Conservation (phyloP, 257 asterid genomes). For the Pogostemon cablin region DNA sequence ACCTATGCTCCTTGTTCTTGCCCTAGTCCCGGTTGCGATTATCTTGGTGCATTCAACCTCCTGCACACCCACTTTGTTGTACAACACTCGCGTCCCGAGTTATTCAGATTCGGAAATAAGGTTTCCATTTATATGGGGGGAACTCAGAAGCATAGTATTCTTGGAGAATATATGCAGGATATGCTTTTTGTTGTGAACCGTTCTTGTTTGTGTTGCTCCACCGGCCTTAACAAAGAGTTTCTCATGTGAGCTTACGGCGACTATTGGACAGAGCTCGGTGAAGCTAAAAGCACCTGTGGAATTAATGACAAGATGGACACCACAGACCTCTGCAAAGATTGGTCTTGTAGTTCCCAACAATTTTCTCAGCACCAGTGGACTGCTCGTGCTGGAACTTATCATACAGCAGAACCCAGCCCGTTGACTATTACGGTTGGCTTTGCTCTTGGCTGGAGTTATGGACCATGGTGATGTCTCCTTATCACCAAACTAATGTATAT, state of each 20-base stretch:
- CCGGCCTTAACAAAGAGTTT: slow-evolving; percentile 36
- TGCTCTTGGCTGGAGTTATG: too few species aligned
- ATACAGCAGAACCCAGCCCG: slow-evolving; percentile 27
- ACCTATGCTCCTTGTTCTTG: slow-evolving; percentile 54
- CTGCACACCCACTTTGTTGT: slow-evolving; percentile 50
- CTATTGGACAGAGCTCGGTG: slow-evolving; percentile 47
- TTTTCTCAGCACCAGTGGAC: slow-evolving; percentile 29
- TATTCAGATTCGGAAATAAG: slow-evolving; percentile 30
- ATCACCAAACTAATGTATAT: too few species aligned
- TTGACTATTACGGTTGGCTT: too few species aligned
- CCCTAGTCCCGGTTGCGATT: slow-evolving; percentile 48
- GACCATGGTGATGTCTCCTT: too few species aligned
- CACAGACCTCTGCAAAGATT: slow-evolving; percentile 30
- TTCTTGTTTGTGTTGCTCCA: slow-evolving; percentile 49
- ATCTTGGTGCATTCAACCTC: slow-evolving; percentile 32
- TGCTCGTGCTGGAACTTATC: slow-evolving; percentile 46
- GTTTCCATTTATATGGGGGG: slow-evolving; percentile 34
- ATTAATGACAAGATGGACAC: slow-evolving; percentile 39
- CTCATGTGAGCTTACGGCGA: slow-evolving; percentile 41
- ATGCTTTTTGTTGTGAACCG: slow-evolving; percentile 53
- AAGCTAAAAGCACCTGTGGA: slow-evolving; percentile 44
- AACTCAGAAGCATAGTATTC: slow-evolving; percentile 38
- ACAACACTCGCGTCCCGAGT: slow-evolving; percentile 14
- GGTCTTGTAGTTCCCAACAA: slow-evolving; percentile 54
- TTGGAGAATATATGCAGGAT: slow-evolving; percentile 38